A percentile compares a stretch with the other conserved stretches of the same genome.
Conservation (phyloP, 2,329 filamentous ascomycete genomes). For the Pseudocercospora vitis region DNA sequence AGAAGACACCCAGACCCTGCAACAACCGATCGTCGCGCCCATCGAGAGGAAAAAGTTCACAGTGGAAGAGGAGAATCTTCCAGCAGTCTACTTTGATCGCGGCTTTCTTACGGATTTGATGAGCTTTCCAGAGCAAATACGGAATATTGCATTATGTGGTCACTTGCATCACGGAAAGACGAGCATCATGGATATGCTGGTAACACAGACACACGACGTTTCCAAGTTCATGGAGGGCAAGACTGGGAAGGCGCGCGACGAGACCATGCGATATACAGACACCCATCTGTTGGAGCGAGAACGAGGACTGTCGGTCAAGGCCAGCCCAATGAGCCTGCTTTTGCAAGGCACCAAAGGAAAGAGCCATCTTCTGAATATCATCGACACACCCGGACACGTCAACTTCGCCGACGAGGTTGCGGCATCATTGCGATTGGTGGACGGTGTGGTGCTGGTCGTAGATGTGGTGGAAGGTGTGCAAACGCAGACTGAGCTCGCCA, state of each 20-base stretch:
- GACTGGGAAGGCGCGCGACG: conserved; percentile 77
- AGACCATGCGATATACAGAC: conserved; percentile 93
- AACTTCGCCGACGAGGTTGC: conserved; percentile 99
- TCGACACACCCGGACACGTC: conserved; percentile 96
- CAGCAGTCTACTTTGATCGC: conserved; percentile 81
- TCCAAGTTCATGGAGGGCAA: conserved; percentile 74
- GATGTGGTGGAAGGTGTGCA: conserved; percentile 99
- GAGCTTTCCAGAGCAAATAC: conserved; percentile 91
- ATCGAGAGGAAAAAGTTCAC: conserved; percentile 95
- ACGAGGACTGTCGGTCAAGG: conserved; percentile 86
- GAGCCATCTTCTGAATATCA: conserved; percentile 89
- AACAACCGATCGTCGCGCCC: conserved; percentile 89
- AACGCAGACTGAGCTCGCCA: conserved; percentile 93
- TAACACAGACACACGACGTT: conserved; percentile 91
- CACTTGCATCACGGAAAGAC: conserved; percentile 98
- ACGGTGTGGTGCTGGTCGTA: conserved; percentile 89
- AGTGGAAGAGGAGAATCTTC: conserved; percentile 89
- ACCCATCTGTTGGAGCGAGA: conserved; percentile 85
- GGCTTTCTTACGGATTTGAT: conserved; percentile 94
- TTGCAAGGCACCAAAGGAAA: conserved; percentile 87
- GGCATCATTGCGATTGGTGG: conserved; percentile 78
- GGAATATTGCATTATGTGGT: conserved; percentile 88
- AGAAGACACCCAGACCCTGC: conserved; percentile 90
- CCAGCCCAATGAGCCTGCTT: conserved; percentile 90
- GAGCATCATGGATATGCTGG: conserved; percentile 96